These are phyloP conservation scores for Yarrowia phangngaensis DNA, from an alignment of 805 yeast genomes.

Conservation along the genomic window DNA sequence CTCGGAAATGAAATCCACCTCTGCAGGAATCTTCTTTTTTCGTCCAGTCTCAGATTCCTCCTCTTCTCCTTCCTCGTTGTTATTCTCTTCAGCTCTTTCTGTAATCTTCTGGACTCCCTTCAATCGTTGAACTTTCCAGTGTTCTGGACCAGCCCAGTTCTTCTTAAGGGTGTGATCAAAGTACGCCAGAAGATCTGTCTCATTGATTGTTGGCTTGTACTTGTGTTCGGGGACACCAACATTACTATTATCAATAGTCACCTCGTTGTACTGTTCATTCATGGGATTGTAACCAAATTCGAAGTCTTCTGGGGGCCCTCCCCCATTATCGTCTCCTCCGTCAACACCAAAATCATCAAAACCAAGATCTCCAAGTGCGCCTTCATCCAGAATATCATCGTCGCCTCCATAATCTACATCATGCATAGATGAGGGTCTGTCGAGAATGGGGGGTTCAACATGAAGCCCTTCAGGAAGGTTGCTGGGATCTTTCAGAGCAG, in stretches of 20 bases:
- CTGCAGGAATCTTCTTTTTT: constrained; percentile 38
- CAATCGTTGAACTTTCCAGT: constrained; percentile 75
- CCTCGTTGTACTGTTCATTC: constrained; percentile 15
- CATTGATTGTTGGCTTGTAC: constrained; percentile 21
- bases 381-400: constrained; percentile 31
- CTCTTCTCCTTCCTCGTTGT: constrained; percentile 26
- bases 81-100: not conserved
- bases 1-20: constrained; percentile 46
- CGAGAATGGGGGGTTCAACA: not conserved
- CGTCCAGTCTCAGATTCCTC: not conserved
- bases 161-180: constrained; percentile 67
- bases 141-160: constrained; percentile 90
- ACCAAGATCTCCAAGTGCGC: constrained; percentile 28
- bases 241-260: not conserved
- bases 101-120: constrained; percentile 37
- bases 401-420: constrained; percentile 30
- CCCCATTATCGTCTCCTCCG: constrained; percentile 9
- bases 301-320: constrained; percentile 1
- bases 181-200: constrained; percentile 67
- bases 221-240: constrained; percentile 1
- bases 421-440: constrained; percentile 22
- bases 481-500: constrained; percentile 47
- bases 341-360: constrained; percentile 25
- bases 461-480: constrained; percentile 39
- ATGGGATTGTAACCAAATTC: constrained; percentile 23